Evolutionary conservation across 495 filamentous ascomycete genomes (phyloP), one percentile per base, ranked within the genome.

Genomic region (Pseudomonodictys pantanalensis): DNA sequence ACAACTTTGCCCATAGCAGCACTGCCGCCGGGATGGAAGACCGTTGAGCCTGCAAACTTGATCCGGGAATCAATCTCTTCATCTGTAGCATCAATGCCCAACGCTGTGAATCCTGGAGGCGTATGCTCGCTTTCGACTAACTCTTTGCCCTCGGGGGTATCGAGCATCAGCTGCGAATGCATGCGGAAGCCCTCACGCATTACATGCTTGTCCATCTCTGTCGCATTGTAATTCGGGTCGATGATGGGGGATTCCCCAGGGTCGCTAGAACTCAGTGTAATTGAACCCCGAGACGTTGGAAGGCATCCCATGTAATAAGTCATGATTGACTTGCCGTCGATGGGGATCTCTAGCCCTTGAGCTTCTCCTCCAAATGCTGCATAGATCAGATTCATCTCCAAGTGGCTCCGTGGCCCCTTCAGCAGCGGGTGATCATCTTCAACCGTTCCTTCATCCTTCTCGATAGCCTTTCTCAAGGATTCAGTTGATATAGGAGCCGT

Each of bases 231-330:
- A 25, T 75, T 77, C 0, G 84, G 82, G 62, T 87, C 78, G 60
- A 86, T 83, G 0, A 77, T 56, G 0, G 84, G 77, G 22, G 79
- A 76, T 9, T 72, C 81, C 2, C 67, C 55, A 0, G 83, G 83
- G 68, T 87, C 69, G 0, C 76, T 69, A 0, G 82, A 85, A 29
- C 77, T 73, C 18, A 90, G 73, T 0, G 68, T 76, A 0, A 86
- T 78, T 12, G 75, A 72, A 30, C 86, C 86, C 2, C 69, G 68
- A 68, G 51, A 76, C 48, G 64, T 74, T 71, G 46, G 75, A 65
- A 53, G 25, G 48, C 72, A 29, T 43, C 47, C 56, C 52, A 65
- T 58, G 23, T 38, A 48, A 23, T 28, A 52, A 49, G 73, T 76
- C 59, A 69, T 64, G 32, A 79, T 63, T 23, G 68, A 67, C 1